Evolutionary conservation across 2,329 filamentous ascomycete species (phyloP).

Genomic region (Ascochyta clinopodiicola): DNA sequence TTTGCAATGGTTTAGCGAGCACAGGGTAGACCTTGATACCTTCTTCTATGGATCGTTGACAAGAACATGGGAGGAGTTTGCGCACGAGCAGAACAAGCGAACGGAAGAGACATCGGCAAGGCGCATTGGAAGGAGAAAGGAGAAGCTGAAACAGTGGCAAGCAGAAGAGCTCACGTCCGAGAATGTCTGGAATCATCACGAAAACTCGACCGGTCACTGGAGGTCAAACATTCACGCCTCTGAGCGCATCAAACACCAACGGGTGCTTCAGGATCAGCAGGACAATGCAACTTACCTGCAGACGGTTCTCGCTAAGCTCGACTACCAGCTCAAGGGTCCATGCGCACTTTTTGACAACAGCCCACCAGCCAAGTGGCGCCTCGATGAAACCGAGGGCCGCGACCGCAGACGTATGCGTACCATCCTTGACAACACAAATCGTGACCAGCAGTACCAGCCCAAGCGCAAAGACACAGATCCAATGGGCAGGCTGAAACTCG

Average conservation of each 20-base stretch:
- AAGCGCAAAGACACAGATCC: conserved; percentile 74
- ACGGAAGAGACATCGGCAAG: conserved; percentile 76
- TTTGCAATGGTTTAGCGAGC: conserved; percentile 83
- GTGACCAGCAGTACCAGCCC: conserved; percentile 79
- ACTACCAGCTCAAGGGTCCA: conserved; percentile 77
- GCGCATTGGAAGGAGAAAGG: conserved; percentile 76
- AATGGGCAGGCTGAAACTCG: conserved; percentile 55
- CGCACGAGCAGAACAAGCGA: conserved; percentile 78
- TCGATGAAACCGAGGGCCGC: conserved; percentile 93
- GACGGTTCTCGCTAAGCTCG: conserved; percentile 77
- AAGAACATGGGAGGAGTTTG: conserved; percentile 87
- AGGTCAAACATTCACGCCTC: conserved; percentile 93
- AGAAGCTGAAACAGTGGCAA: conserved; percentile 82
- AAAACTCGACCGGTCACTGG: conserved; percentile 87
- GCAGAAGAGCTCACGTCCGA: conserved; percentile 71
- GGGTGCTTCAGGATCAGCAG: conserved; percentile 88
- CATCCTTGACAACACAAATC: conserved; percentile 73
- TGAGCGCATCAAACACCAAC: conserved; percentile 89
- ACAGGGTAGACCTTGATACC: conserved; percentile 77
- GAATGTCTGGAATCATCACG: conserved; percentile 78
- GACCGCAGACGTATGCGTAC: conserved; percentile 93
- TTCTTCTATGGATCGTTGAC: conserved; percentile 84
- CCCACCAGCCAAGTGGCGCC: conserved; percentile 77
- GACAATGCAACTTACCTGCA: conserved; percentile 83
- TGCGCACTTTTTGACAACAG: conserved; percentile 79